Evolutionary conservation across 108 stramenopile genomes (phyloP).

Genomic region (Cyclostephanos invisitatus): DNA sequence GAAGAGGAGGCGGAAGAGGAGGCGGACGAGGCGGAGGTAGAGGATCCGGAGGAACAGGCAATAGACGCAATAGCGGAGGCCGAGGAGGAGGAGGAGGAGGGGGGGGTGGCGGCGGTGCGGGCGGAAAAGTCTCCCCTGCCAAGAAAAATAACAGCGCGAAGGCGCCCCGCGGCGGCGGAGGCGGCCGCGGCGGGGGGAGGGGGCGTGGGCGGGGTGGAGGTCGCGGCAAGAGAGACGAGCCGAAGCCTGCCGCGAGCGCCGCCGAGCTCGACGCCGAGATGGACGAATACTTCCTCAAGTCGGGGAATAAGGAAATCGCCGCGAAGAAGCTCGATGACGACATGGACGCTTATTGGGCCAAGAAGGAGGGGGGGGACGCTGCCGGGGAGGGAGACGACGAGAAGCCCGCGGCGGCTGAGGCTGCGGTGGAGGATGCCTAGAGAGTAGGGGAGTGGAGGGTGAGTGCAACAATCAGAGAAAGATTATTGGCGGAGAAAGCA

Average conservation of each 20-base stretch:
- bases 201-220: background rate
- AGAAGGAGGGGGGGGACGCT: conserved; percentile 54
- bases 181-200: background rate
- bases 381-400: conserved; percentile 32
- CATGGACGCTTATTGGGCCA: conserved; percentile 84
- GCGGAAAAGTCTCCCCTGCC: conserved; percentile 14
- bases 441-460: background rate
- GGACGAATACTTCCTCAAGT: conserved; percentile 84
- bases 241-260: conserved; percentile 70
- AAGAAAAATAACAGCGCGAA: conserved; percentile 17
- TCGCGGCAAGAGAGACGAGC: conserved; percentile 47
- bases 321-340: conserved; percentile 86
- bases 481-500: background rate
- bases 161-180: conserved; percentile 22
- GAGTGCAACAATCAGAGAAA: background rate
- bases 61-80: conserved; percentile 22
- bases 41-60: conserved; percentile 11
- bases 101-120: conserved; percentile 12
- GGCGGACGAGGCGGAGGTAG: conserved; percentile 29
- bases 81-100: conserved; percentile 14
- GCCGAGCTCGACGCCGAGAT: conserved; percentile 81
- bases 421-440: conserved; percentile 23
- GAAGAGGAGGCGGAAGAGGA: conserved; percentile 17
- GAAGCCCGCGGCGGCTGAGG: conserved; percentile 37
- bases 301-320: conserved; percentile 75